phyloP scores from a whole-genome alignment of 805 yeast genomes.

The Wilhelminamyces savonicus region DNA sequence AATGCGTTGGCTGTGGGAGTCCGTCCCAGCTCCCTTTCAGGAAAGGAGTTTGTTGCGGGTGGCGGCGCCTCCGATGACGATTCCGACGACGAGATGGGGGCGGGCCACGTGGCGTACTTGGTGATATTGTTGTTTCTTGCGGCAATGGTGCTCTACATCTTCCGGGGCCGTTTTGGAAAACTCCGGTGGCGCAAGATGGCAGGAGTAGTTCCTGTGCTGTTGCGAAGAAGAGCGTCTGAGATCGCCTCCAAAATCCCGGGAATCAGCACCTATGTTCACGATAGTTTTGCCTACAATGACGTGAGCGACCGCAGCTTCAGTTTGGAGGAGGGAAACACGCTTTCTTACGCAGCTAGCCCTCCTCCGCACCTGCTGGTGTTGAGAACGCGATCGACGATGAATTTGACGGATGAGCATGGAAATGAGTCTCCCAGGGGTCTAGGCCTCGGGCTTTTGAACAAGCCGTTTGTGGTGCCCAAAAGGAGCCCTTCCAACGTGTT shows the following conservation, averaged over 20 bases:
- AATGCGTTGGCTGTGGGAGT: conserved; percentile 28
- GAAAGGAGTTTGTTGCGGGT: conserved; percentile 26
- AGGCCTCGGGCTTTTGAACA: conserved; percentile 23
- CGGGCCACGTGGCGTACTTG: conserved; percentile 4
- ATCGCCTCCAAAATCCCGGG: conserved; percentile 17
- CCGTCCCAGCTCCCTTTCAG: conserved; percentile 33
- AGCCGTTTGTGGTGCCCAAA: conserved; percentile 30
- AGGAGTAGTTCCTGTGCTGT: conserved; percentile 6
- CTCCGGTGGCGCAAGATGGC: conserved; percentile 7
- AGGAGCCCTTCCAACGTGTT: conserved; percentile 8
- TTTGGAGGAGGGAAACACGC: conserved; percentile 30
- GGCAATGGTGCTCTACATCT: conserved; percentile 11
- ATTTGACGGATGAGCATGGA: conserved; percentile 14
- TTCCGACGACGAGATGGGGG: conserved; percentile 10
- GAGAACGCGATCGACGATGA: conserved; percentile 32
- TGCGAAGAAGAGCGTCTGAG: conserved; percentile 5
- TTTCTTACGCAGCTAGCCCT: conserved; percentile 13
- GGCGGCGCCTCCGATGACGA: conserved; percentile 13
- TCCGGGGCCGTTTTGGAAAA: conserved; percentile 5
- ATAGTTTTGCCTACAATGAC: conserved; percentile 9
- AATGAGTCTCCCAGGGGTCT: conserved; percentile 2
- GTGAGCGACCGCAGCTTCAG: conserved; percentile 15
- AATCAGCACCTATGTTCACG: conserved; percentile 7
- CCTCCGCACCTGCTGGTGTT: conserved; percentile 13
- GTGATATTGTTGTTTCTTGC: conserved; percentile 12